Conservation (phyloP, 805 yeast species). For the Starmerella roubikii region DNA sequence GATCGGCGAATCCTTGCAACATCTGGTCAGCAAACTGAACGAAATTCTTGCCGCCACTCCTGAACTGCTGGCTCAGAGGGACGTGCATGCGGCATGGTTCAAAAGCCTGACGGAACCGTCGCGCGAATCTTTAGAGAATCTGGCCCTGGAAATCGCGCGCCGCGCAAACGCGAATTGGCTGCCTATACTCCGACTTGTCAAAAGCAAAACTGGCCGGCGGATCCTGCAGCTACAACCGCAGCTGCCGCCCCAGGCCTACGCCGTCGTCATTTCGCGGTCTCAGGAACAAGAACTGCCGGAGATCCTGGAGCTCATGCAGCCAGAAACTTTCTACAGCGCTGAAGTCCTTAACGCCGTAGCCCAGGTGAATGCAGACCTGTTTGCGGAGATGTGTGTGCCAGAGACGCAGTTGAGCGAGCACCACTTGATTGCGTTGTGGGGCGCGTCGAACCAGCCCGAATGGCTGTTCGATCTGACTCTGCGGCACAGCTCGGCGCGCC, state of each 20-base stretch:
- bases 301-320: conserved; percentile 1
- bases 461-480: conserved; percentile 15
- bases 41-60: conserved; percentile 1
- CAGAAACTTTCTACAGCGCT: conserved; percentile 9
- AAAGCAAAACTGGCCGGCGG: background rate
- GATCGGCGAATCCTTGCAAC: conserved; percentile 3
- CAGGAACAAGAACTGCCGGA: background rate
- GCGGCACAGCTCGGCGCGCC: background rate
- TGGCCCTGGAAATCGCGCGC: conserved; percentile 2
- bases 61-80: conserved; percentile 3
- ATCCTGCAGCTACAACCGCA: background rate
- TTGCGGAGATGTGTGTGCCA: conserved; percentile 11
- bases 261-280: conserved; percentile 4
- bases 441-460: background rate
- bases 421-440: conserved; percentile 12
- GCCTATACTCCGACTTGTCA: conserved; percentile 6
- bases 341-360: conserved; percentile 13
- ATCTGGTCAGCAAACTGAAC: conserved; percentile 8
- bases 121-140: background rate
- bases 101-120: conserved; percentile 4
- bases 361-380: conserved; percentile 1
- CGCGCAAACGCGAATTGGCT: conserved; percentile 3
- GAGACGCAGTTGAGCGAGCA: conserved; percentile 5
- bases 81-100: conserved; percentile 5
- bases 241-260: conserved; percentile 5